Evolutionary conservation across 805 yeast species (phyloP).

Genomic region (Ogataea nakhonphanomensis): DNA sequence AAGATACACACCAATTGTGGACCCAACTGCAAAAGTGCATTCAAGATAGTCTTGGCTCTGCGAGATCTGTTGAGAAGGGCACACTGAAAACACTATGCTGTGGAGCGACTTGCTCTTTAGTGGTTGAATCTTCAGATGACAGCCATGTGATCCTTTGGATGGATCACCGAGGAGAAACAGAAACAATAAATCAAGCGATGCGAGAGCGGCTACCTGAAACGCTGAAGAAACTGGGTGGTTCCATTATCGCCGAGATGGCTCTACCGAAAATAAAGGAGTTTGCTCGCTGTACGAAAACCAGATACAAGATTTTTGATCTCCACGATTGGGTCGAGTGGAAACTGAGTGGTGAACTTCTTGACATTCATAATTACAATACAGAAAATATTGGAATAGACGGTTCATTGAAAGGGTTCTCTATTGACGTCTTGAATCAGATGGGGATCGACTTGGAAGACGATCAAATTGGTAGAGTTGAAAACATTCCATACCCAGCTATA

Average conservation of each 20-base stretch:
- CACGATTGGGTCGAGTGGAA: conserved; percentile 41
- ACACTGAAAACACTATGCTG: conserved; percentile 34
- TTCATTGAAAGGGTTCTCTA: conserved; percentile 50
- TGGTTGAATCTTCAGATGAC: conserved; percentile 31
- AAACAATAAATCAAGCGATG: conserved; percentile 34
- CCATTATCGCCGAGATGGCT: conserved; percentile 55
- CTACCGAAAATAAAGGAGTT: conserved; percentile 44
- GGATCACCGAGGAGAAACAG: conserved; percentile 45
- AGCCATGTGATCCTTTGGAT: conserved; percentile 50
- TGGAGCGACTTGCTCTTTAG: conserved; percentile 61
- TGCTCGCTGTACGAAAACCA: conserved; percentile 27
- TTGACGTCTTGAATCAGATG: conserved; percentile 11
- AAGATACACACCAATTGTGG: conserved; percentile 16
- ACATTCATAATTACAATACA: not conserved
- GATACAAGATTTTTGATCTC: conserved; percentile 45
- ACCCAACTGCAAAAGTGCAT: conserved; percentile 6
- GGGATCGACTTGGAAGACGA: conserved; percentile 13
- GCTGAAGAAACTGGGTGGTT: conserved; percentile 12
- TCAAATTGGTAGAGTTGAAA: conserved; percentile 33
- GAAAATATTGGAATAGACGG: conserved; percentile 49
- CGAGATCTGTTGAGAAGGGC: conserved; percentile 3
- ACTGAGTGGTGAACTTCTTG: conserved; percentile 16
- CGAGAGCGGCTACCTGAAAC: conserved; percentile 5
- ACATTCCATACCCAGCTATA: conserved; percentile 16
- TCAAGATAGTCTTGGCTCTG: conserved; percentile 1